These are phyloP conservation scores for Trichoderma citrinoviride DNA, from an alignment of 2,329 filamentous ascomycete species.

Conservation along the genomic window DNA sequence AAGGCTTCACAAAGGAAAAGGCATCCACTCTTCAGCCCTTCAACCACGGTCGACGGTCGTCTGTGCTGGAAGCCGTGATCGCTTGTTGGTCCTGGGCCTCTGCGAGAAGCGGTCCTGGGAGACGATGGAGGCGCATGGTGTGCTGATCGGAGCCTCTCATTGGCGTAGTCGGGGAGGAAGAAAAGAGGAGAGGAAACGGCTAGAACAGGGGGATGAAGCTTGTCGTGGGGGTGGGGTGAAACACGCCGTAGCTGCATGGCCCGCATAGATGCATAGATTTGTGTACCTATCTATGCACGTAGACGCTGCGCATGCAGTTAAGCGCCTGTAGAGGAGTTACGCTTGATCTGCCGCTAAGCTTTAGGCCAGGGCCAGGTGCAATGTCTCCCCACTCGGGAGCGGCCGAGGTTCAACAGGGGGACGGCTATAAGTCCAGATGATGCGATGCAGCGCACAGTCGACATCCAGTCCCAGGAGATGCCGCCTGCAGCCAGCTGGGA, in stretches of 20 bases:
- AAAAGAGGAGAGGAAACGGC: background rate
- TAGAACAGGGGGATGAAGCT: background rate
- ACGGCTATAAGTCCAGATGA: background rate
- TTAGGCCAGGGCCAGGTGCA: slow-evolving; percentile 9
- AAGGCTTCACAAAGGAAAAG: no score
- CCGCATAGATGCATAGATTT: background rate
- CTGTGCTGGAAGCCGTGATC: background rate
- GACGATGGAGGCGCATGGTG: background rate
- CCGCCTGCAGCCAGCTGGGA: background rate
- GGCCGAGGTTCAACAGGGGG: background rate
- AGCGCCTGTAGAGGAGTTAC: background rate
- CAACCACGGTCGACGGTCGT: background rate
- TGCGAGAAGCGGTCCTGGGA: slow-evolving; percentile 4
- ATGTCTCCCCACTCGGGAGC: background rate
- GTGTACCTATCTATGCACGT: background rate
- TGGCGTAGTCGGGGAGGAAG: background rate
- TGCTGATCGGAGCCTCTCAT: background rate
- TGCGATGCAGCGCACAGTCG: background rate
- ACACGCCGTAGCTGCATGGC: background rate
- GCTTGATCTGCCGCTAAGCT: slow-evolving; percentile 16
- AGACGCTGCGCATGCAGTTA: background rate
- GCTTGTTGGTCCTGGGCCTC: background rate
- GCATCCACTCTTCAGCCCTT: background rate
- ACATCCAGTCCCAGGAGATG: background rate
- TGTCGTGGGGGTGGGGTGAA: slow-evolving; percentile 1